A percentile compares a stretch with the other conserved stretches of the same genome.
Conservation (phyloP, 345 rosid species). For the Lepidium aucheri region DNA sequence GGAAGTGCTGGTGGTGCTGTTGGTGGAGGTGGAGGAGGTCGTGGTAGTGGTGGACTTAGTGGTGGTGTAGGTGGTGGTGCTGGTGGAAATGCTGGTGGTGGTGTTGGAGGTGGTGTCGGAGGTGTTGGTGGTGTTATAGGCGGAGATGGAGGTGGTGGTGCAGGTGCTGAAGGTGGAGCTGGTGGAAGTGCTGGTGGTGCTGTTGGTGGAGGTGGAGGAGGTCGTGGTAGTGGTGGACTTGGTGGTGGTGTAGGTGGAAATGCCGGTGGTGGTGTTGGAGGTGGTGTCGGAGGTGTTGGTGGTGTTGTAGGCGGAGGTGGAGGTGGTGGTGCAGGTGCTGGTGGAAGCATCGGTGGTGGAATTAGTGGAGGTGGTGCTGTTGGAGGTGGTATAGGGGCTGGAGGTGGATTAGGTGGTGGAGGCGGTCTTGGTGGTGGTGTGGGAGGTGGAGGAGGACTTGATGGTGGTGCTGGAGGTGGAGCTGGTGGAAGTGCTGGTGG, state of each 20-base stretch:
- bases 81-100: not conserved
- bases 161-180: no score
- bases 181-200: not conserved
- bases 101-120: not conserved
- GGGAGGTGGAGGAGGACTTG: not conserved
- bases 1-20: not conserved
- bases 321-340: not conserved
- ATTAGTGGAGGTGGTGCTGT: not conserved
- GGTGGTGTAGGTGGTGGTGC: not conserved
- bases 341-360: not conserved
- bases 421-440: not conserved
- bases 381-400: not conserved
- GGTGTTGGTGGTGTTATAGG: not conserved
- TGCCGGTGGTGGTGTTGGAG: not conserved
- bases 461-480: not conserved
- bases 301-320: not conserved
- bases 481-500: not conserved
- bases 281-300: not conserved
- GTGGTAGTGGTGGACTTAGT: no score
- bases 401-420: constrained; percentile 1
- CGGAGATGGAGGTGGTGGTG: not conserved
- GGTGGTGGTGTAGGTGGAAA: not conserved
- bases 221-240: no score
- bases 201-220: not conserved
- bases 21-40: not conserved